Evolutionary conservation across 2,329 filamentous ascomycete genomes (phyloP), one percentile per base, ranked within the genome.

Genomic region (Calonectria henricotiae): DNA sequence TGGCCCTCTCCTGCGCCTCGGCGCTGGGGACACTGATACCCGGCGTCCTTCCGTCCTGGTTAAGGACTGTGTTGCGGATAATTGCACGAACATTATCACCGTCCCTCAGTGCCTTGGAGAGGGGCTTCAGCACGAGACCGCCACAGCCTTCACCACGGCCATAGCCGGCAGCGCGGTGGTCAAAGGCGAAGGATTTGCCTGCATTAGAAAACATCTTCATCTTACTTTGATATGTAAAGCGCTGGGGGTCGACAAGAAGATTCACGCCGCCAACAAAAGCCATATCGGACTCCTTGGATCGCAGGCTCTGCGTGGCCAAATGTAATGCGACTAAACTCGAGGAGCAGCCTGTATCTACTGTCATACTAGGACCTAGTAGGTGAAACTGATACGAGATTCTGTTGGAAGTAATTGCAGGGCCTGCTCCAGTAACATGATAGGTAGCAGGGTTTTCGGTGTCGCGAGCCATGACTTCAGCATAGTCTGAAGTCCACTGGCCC

Each of bases 261-360:
- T 80, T 80, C 30, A 76, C 75, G 30, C 78, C 78, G 9, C 72
- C 77, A 27, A 80, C 79, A 23, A 82, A 75, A 54, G 75, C 73
- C 62, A 71, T 73, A 7, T 74, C 71, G 13, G 72, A 73, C 63
- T 85, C 83, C 4, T 81, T 78, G 47, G 73, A 73, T n/a, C 73
- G 77, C 11, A 86, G 73, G 64, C 78, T 79, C 30, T 76, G 72
- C 5, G 75, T 69, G 2, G 86, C 87, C 25, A 85, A 78, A 69
- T 89, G 84, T 1, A 89, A 77, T 0, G 85, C 86, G 4, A 85
- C 82, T 7, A 89, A 75, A 67, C 83, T 85, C 25, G 84, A 82
- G 0, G 86, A 88, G 72, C 87, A 89, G 0, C 84, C 87, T 0
- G 87, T 89, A 68, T 88, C 85, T 7, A 88, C 78, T 0, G 86